Percentiles rank a stretch among this genome's conserved stretches.
These are phyloP conservation scores for Teratosphaeria nubilosa DNA, from an alignment of 2,329 filamentous ascomycete genomes.

Conservation along the genomic window DNA sequence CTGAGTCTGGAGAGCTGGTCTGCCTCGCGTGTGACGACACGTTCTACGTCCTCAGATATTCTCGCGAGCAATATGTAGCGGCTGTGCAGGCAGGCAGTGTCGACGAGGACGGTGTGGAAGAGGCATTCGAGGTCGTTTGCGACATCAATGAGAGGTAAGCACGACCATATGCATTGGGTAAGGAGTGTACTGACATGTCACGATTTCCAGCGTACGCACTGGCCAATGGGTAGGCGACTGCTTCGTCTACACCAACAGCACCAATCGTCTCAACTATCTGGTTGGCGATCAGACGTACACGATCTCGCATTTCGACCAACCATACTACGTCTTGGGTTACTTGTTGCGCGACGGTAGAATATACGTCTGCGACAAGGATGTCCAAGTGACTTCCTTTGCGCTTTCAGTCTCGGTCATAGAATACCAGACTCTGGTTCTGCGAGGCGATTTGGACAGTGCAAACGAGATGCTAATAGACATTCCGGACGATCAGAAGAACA, in stretches of 20 bases:
- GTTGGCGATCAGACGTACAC: slow-evolving; percentile 98
- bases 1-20: slow-evolving; percentile 87
- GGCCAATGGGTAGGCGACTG: slow-evolving; percentile 98
- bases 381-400: slow-evolving; percentile 79
- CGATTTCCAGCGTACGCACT: slow-evolving; percentile 59
- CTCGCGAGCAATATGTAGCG: slow-evolving; percentile 75
- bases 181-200: background rate
- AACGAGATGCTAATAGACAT: slow-evolving; percentile 73
- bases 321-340: slow-evolving; percentile 92
- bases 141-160: slow-evolving; percentile 77
- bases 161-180: background rate
- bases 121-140: slow-evolving; percentile 91
- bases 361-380: slow-evolving; percentile 92
- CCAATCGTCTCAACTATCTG: slow-evolving; percentile 93
- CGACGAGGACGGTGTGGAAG: slow-evolving; percentile 86
- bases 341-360: slow-evolving; percentile 90
- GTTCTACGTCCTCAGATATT: slow-evolving; percentile 89
- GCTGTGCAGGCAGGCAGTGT: slow-evolving; percentile 72
- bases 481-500: slow-evolving; percentile 89
- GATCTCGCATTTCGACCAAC: slow-evolving; percentile 89
- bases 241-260: slow-evolving; percentile 97
- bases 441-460: slow-evolving; percentile 85
- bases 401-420: slow-evolving; percentile 89
- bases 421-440: slow-evolving; percentile 91
- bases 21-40: slow-evolving; percentile 88